Conservation (phyloP, 306 rosid species). For the Dalbergia oliveri region DNA sequence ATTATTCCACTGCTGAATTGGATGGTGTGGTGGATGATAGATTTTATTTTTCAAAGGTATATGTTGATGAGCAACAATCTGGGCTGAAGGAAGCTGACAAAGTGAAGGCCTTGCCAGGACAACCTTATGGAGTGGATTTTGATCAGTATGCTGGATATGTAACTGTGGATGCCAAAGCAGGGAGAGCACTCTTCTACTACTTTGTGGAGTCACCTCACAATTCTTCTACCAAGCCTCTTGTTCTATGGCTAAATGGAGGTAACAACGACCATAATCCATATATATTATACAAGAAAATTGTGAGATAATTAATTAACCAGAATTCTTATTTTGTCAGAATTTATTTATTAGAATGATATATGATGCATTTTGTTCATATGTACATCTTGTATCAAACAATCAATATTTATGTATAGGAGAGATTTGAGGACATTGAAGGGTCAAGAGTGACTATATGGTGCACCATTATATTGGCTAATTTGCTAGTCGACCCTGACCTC, state of each 20-base stretch:
- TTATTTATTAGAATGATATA: too few relatives aligned
- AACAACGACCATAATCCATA: neutral
- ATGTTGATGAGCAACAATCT: slow-evolving; percentile 22
- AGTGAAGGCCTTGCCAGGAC: slow-evolving; percentile 52
- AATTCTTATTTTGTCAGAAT: too few relatives aligned
- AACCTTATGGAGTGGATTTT: slow-evolving; percentile 48
- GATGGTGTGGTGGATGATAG: neutral
- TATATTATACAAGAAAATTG: too few relatives aligned
- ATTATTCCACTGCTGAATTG: neutral
- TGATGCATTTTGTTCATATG: too few relatives aligned
- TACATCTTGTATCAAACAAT: neutral
- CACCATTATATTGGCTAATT: too few relatives aligned
- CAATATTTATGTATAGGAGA: neutral
- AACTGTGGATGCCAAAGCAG: slow-evolving; percentile 42
- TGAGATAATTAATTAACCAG: too few relatives aligned
- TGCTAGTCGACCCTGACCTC: too few relatives aligned
- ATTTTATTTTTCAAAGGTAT: neutral
- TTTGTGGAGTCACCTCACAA: slow-evolving; percentile 54
- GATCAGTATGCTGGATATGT: slow-evolving; percentile 54
- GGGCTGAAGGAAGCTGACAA: slow-evolving; percentile 35
- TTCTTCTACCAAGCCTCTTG: slow-evolving; percentile 49
- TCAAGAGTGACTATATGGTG: neutral
- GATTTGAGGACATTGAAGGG: neutral
- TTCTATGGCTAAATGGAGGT: slow-evolving; percentile 61
- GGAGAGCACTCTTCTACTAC: slow-evolving; percentile 48